These are phyloP conservation scores for Fonsecaea multimorphosa DNA, from an alignment of 2,329 filamentous ascomycete genomes.

Conservation along the genomic window DNA sequence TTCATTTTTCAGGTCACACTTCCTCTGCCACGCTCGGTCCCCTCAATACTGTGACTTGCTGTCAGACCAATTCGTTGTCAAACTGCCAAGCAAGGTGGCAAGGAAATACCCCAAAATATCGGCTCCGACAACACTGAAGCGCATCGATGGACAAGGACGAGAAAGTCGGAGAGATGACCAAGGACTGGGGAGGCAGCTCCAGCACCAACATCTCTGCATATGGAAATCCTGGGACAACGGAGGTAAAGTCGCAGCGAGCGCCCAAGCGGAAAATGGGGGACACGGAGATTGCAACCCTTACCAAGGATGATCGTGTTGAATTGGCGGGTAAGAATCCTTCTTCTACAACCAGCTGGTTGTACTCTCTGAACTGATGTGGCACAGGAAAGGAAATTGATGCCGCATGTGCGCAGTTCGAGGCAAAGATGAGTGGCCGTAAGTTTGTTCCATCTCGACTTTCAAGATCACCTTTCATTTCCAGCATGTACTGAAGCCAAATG, in stretches of 20 bases:
- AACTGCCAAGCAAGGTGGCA: not conserved
- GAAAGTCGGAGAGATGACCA: not conserved
- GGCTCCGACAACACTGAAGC: not conserved
- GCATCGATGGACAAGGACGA: not conserved
- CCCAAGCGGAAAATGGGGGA: not conserved
- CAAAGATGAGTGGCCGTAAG: slow-evolving; percentile 39
- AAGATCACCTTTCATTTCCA: not conserved
- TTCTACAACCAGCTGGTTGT: not conserved
- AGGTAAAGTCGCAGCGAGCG: not conserved
- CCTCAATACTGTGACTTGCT: not conserved
- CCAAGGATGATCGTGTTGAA: slow-evolving; percentile 24
- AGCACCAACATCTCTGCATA: not conserved
- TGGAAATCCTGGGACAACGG: not conserved
- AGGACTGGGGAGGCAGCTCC: not conserved
- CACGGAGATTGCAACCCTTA: not conserved
- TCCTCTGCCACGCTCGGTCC: not conserved
- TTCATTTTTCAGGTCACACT: too few species aligned
- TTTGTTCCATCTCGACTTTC: not conserved
- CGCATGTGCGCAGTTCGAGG: slow-evolving; percentile 33
- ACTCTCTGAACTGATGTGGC: slow-evolving; percentile 18
- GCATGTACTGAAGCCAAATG: slow-evolving; percentile 6
- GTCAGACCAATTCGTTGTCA: not conserved
- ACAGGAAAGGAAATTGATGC: slow-evolving; percentile 37
- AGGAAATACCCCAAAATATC: not conserved
- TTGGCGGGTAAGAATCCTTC: slow-evolving; percentile 21